These are phyloP conservation scores for Blastobotrys apis DNA, from an alignment of 1,139 yeast genomes.

Conservation along the genomic window DNA sequence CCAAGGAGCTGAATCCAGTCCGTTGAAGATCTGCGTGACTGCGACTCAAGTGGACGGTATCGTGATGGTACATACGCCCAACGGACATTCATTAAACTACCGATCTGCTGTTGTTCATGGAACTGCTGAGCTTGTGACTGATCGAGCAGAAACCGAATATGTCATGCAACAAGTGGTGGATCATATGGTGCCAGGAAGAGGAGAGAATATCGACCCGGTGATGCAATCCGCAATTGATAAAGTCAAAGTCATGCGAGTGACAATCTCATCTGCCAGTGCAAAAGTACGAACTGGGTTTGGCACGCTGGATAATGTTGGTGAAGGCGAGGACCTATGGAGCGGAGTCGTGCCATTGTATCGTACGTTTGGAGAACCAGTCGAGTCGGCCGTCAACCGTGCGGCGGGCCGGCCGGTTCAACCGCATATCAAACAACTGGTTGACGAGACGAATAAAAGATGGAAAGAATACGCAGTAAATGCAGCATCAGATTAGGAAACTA, in stretches of 20 bases:
- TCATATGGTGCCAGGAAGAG: conserved; percentile 2
- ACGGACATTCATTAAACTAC: conserved; percentile 2
- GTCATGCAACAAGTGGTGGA: conserved; percentile 1
- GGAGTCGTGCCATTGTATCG: conserved; percentile 4
- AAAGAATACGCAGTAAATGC: not conserved
- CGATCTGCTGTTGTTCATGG: conserved; percentile 1
- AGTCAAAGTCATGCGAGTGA: not conserved
- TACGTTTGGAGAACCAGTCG: not conserved
- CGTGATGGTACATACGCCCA: conserved; percentile 2
- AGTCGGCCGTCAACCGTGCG: not conserved
- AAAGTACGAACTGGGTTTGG: conserved; percentile 4
- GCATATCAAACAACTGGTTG: not conserved
- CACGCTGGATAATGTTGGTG: not conserved
- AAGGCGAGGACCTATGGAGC: conserved; percentile 1
- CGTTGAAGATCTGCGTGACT: not conserved
- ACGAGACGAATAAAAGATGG: not conserved
- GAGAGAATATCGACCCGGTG: conserved; percentile 1
- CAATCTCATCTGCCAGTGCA: conserved; percentile 2
- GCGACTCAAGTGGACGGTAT: conserved; percentile 5
- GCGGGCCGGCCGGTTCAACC: conserved; percentile 1
- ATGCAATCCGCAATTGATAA: conserved; percentile 2
- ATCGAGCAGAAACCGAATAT: not conserved
- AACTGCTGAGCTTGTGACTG: not conserved
- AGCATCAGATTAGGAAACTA: not conserved
- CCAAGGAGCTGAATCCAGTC: not conserved